Base-by-base conservation (phyloP, 805 yeast genomes). In the Pichia eremophila region DNA sequence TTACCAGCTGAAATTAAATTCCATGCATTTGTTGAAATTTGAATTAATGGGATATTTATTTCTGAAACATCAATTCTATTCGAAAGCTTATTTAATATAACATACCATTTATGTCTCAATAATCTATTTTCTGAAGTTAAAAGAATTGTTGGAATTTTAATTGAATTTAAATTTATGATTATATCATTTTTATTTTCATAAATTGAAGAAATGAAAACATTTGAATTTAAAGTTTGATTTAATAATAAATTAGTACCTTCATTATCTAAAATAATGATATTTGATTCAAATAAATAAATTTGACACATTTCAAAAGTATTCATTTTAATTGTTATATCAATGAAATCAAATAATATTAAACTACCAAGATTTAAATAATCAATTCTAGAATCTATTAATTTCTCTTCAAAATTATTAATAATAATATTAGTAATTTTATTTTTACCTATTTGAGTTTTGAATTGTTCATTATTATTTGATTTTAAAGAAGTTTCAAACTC, bases 11-110 rank as follows among this genome's bases (percentile, higher is more conserved):
- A 59, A 8, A 76, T 55, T 10, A 73, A 52, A 10, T 57, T 58
- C 79, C 83, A 75, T 0, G 73, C 72, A 51, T 72, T 79, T 1
- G 73, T 66, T 1, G 83, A 73, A 51, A 78, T 59, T 54, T 77
- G 78, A 32, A 66, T 65, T 27, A 77, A 52, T 5, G 75, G 68
- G 8, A 66, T 44, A 2, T 39, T 19, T 29, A 29, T 29, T 25
- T 49, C 41, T 18, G 43, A 37, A 14, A 49, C 17, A 3, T 25
- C 7, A 5, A 43, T 27, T 22, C 47, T 45, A 10, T 45, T 38
- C 1, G 36, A 39, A 49, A 32, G 57, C n/a, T 46, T 62, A 14
- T 47, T 50, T 27, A 61, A 56, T 40, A 53, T 47, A 19, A 58
- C 60, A 2, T 51, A 40, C 67, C 67, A 63, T 43, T 61, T 61